A percentile compares a stretch with the other conserved stretches of the same genome.
Evolutionary conservation across 2,329 filamentous ascomycete genomes (phyloP).

Genomic region (Fusarium irregulare): DNA sequence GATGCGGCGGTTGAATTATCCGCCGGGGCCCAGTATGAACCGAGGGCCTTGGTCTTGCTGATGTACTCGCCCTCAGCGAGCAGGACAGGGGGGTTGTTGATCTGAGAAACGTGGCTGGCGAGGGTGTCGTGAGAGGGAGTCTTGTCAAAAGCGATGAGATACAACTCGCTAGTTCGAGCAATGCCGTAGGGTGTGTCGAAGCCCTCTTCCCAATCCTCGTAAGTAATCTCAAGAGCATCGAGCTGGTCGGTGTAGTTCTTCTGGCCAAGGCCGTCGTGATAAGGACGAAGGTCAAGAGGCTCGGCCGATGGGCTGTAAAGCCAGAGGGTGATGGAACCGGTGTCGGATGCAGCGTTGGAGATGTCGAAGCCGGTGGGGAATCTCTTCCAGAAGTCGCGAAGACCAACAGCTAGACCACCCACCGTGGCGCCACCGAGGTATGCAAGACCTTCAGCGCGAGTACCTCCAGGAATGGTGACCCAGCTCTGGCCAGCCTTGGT

Average conservation of each 20-base stretch:
- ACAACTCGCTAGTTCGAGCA: slow-evolving; percentile 67
- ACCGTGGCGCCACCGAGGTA: slow-evolving; percentile 68
- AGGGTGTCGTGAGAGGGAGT: slow-evolving; percentile 64
- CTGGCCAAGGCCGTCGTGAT: slow-evolving; percentile 67
- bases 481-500: slow-evolving; percentile 68
- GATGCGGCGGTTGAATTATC: slow-evolving; percentile 41
- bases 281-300: slow-evolving; percentile 67
- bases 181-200: slow-evolving; percentile 69
- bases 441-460: slow-evolving; percentile 65
- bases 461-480: slow-evolving; percentile 68
- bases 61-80: slow-evolving; percentile 61
- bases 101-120: slow-evolving; percentile 55
- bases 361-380: slow-evolving; percentile 70
- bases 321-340: slow-evolving; percentile 68
- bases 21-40: slow-evolving; percentile 64
- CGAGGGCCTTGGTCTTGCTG: slow-evolving; percentile 63
- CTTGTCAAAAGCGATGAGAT: slow-evolving; percentile 62
- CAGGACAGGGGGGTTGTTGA: slow-evolving; percentile 65
- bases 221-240: slow-evolving; percentile 71
- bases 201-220: slow-evolving; percentile 69
- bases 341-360: slow-evolving; percentile 59
- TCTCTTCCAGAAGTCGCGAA: slow-evolving; percentile 72
- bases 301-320: slow-evolving; percentile 67
- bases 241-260: slow-evolving; percentile 68
- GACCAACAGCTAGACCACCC: slow-evolving; percentile 69